Conservation (phyloP, 2,329 filamentous ascomycete genomes). For the Hymenoscyphus scutula region DNA sequence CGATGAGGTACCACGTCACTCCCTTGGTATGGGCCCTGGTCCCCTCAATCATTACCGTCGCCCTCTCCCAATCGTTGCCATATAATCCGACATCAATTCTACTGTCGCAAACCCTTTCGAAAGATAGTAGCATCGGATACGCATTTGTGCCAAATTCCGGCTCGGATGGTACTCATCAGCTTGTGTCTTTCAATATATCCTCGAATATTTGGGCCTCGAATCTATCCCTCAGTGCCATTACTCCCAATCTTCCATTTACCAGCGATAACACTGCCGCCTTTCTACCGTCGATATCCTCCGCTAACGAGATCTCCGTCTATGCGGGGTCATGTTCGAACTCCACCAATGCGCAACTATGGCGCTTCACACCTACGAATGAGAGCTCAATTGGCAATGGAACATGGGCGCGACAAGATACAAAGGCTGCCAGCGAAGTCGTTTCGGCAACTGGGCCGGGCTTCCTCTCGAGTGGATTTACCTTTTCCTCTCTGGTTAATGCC, state of each 20-base stretch:
- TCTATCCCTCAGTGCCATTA: slow-evolving; percentile 48
- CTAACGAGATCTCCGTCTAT: slow-evolving; percentile 71
- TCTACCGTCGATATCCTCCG: slow-evolving; percentile 62
- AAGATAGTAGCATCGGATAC: slow-evolving; percentile 59
- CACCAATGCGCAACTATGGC: slow-evolving; percentile 62
- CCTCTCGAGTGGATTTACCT: slow-evolving; percentile 46
- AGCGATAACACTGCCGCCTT: slow-evolving; percentile 55
- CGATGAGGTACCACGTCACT: slow-evolving; percentile 26
- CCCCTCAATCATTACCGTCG: slow-evolving; percentile 9
- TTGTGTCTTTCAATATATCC: slow-evolving; percentile 67
- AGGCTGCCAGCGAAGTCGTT: slow-evolving; percentile 36
- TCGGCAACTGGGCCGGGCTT: slow-evolving; percentile 44
- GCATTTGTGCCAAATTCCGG: slow-evolving; percentile 55
- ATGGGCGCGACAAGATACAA: slow-evolving; percentile 50
- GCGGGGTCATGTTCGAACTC: slow-evolving; percentile 66
- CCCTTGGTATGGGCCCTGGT: slow-evolving; percentile 24
- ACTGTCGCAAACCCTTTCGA: slow-evolving; percentile 48
- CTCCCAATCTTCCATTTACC: slow-evolving; percentile 63
- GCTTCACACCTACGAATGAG: slow-evolving; percentile 51
- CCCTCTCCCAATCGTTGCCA: slow-evolving; percentile 52
- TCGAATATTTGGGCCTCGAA: slow-evolving; percentile 49
- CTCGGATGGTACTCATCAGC: slow-evolving; percentile 38
- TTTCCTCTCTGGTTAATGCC: slow-evolving; percentile 32
- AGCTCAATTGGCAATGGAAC: slow-evolving; percentile 48
- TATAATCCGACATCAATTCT: slow-evolving; percentile 78